Base-by-base conservation (phyloP, 2,329 filamentous ascomycete genomes). In the Cercospora berteroae region DNA sequence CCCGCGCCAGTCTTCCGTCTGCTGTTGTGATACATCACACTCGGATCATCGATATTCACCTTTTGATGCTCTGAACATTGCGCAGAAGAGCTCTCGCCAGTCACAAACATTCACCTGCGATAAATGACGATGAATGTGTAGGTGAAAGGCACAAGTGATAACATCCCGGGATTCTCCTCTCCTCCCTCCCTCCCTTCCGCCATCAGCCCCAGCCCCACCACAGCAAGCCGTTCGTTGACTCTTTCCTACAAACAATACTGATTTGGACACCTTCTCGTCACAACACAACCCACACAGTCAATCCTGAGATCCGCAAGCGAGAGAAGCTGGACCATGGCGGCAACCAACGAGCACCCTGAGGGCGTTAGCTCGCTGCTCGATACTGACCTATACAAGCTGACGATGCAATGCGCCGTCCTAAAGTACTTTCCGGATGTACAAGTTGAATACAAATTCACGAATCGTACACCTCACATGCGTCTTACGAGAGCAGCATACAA, bases 401-500 rank as follows among this genome's bases (percentile, higher is more conserved):
- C 95, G 20, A 99, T 99, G 95, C 95, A 99, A 89, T 97, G 92
- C 78, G 93, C 93, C 69, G 90, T 98, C 71, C 86, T 96, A 73
- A 96, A 96, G 80, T 96, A 94, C 83, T 98, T 96, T 80, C 90
- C 90, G 36, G 85, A 94, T 67, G 82, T 83, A 66, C 87, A 89
- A 55, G 95, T 98, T 67, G 93, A 92, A 2, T 99, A 98, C 77
- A 88, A 91, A 67, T 97, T 96, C 81, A 98, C 93, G 61, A 99
- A 99, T 79, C 90, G 95, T 60, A 99, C 95, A 1, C 92, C 93
- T 7, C 89, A 97, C 69, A 96, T 97, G 88, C 93, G 94, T 78
- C 84, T 99, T 67, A 96, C 88, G 27, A 87, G 93, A 73, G 86
- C 85, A 65, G 95, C 93, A 33, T 97, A 92, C 80, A 84, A 85